phyloP scores from a whole-genome alignment of 495 filamentous ascomycete species.

The Talaromyces ruber region DNA sequence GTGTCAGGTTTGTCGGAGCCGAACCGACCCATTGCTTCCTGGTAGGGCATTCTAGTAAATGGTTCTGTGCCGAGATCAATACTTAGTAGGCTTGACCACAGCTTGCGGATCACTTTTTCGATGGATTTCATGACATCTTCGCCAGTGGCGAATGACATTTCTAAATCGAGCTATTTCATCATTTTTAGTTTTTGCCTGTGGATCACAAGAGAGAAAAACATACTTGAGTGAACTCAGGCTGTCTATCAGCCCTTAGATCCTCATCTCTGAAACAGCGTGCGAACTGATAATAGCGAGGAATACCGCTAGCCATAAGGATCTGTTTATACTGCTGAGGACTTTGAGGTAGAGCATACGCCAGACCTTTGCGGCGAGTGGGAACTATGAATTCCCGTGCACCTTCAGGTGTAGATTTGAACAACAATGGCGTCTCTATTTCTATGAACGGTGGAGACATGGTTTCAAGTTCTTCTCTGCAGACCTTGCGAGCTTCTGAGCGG shows the following conservation, averaged over 20 bases:
- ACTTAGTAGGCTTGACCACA: conserved; percentile 44
- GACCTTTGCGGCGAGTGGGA: conserved; percentile 64
- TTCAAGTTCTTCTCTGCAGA: conserved; percentile 45
- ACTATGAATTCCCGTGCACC: conserved; percentile 95
- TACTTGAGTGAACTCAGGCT: conserved; percentile 96
- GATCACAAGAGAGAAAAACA: background rate
- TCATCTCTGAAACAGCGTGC: conserved; percentile 95
- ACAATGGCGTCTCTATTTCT: conserved; percentile 83
- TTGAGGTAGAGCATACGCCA: conserved; percentile 87
- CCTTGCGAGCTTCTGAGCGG: conserved; percentile 40
- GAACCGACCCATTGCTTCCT: conserved; percentile 69
- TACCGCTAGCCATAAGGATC: conserved; percentile 87
- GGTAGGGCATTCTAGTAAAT: conserved; percentile 60
- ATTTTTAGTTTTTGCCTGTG: background rate
- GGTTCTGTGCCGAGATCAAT: conserved; percentile 28
- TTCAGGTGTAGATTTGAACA: conserved; percentile 97
- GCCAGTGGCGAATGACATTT: conserved; percentile 76
- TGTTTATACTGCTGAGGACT: conserved; percentile 99
- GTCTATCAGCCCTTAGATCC: conserved; percentile 83
- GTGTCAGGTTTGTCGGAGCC: conserved; percentile 92
- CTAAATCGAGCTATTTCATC: conserved; percentile 65
- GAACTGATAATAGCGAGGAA: conserved; percentile 80
- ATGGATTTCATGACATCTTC: conserved; percentile 64
- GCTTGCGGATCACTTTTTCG: conserved; percentile 51
- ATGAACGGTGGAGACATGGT: conserved; percentile 43